Evolutionary conservation across 257 asterid species (phyloP), one percentile per base, ranked within the genome.

Genomic region (Solanum chiquidenum): DNA sequence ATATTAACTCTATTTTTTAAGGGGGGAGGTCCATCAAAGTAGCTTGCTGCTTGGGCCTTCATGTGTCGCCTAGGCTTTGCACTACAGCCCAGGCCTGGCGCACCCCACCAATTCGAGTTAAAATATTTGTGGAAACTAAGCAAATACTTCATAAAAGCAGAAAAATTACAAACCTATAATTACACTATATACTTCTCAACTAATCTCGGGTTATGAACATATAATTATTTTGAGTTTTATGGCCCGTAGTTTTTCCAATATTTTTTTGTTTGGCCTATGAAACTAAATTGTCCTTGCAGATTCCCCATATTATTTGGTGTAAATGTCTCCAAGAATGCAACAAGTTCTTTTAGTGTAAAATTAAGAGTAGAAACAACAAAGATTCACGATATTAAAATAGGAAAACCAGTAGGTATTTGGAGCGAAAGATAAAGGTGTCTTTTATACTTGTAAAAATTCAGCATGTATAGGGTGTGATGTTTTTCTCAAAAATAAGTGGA

Each of bases 1-100:
- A 90, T 90, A 85, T 90, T 90, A 89, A 89, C 85, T 88, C 11
- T 1, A 75, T 86, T 88, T 86, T 88, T 88, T 86, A 20, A 29
- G 71, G 88, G 91, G 84, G 71, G 69, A 66, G 46, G 75, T 18
- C 27, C 11, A n/a, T 58, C 3, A 27, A 12, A 60, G 86, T 87
- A 58, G 86, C 86, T 87, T 87, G 89, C 86, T 60, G 3, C n/a
- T 3, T 16, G 86, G 46, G 9, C 34, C 71, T 37, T 86, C n/a
- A 3, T 0, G 77, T 0, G 68, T 86, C n/a, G 66, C 77, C 62
- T 58, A 14, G 64, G 86, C 1, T 16, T 86, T 25, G 77, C 88
- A 86, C 86, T 76, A 75, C 1, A 5, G 77, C 86, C 5, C 3
- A 5, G 77, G 46, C 88, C 34, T 60, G 86, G 88, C 46, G 31